Conservation (phyloP, 73 alveolate species). For the Tetrahymena borealis region DNA sequence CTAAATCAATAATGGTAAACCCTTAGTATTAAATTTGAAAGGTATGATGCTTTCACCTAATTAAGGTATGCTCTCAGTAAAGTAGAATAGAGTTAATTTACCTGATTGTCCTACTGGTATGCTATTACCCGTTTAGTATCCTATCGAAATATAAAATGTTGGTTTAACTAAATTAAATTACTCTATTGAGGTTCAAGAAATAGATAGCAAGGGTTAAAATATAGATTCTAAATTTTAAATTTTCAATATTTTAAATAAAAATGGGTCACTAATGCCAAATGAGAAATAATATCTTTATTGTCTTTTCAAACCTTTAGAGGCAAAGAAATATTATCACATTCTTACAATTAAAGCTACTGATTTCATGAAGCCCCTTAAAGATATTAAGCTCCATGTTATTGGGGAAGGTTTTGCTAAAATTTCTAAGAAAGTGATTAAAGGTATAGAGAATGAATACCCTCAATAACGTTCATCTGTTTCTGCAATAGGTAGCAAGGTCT, state of each 20-base stretch:
- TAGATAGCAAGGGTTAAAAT: slow-evolving; percentile 62
- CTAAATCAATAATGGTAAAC: slow-evolving; percentile 95
- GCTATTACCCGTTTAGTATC: slow-evolving; percentile 90
- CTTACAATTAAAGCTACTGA: slow-evolving; percentile 83
- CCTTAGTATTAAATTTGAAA: slow-evolving; percentile 81
- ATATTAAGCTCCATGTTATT: slow-evolving; percentile 39
- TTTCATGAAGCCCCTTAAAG: slow-evolving; percentile 69
- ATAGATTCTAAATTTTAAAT: slow-evolving; percentile 78
- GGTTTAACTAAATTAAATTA: slow-evolving; percentile 91
- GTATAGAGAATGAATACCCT: slow-evolving; percentile 65
- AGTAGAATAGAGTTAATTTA: slow-evolving; percentile 65
- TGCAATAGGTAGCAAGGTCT: slow-evolving; percentile 79
- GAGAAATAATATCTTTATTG: slow-evolving; percentile 85
- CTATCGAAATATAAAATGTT: slow-evolving; percentile 89
- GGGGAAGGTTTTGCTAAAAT: slow-evolving; percentile 48
- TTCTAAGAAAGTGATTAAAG: slow-evolving; percentile 37
- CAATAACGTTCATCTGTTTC: slow-evolving; percentile 63
- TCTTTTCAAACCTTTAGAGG: slow-evolving; percentile 89
- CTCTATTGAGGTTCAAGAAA: slow-evolving; percentile 67
- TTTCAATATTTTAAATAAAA: slow-evolving; percentile 87
- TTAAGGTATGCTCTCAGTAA: slow-evolving; percentile 78
- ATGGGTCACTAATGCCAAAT: slow-evolving; percentile 89
- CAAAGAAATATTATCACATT: slow-evolving; percentile 75
- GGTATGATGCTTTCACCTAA: slow-evolving; percentile 91
- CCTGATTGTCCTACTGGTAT: slow-evolving; percentile 97